phyloP scores from a whole-genome alignment of 2,329 filamentous ascomycete genomes.

The Furcasterigmium sp. region DNA sequence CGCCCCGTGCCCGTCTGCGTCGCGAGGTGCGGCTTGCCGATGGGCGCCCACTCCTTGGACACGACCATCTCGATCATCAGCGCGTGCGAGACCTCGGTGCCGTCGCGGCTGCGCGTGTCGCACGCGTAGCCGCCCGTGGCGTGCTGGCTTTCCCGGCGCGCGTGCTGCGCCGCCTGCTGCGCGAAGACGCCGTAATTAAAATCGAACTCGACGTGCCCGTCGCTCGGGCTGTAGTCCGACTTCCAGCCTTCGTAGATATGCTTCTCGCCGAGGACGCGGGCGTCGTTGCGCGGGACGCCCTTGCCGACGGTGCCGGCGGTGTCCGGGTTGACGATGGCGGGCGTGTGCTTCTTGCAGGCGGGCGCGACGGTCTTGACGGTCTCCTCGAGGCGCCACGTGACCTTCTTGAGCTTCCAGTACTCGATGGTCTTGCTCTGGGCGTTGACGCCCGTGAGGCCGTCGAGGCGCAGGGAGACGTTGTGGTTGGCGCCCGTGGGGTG shows the following conservation, averaged over 20 bases:
- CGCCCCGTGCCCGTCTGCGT: constrained; percentile 87
- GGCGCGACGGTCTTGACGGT: constrained; percentile 72
- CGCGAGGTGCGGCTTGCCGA: constrained; percentile 60
- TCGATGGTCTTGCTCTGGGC: constrained; percentile 65
- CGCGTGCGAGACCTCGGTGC: constrained; percentile 75
- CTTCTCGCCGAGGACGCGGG: constrained; percentile 71
- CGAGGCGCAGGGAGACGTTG: constrained; percentile 72
- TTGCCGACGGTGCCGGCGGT: constrained; percentile 50
- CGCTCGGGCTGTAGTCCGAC: constrained; percentile 49
- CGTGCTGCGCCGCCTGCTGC: not conserved
- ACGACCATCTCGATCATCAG: constrained; percentile 92
- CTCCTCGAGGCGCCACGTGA: constrained; percentile 92
- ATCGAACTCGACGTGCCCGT: constrained; percentile 69
- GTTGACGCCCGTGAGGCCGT: constrained; percentile 67
- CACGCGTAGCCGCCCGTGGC: constrained; percentile 59
- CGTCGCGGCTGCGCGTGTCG: constrained; percentile 60
- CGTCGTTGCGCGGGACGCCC: constrained; percentile 68
- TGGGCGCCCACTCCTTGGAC: constrained; percentile 78
- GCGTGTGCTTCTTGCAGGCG: constrained; percentile 72
- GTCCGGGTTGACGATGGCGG: not conserved
- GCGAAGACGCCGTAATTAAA: constrained; percentile 56
- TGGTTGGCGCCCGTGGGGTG: constrained; percentile 76
- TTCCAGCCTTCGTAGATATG: constrained; percentile 91
- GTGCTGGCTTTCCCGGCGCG: not conserved
- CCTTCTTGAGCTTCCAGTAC: constrained; percentile 82